Evolutionary conservation across 495 filamentous ascomycete genomes (phyloP).

Genomic region (Wilcoxina mikolae): DNA sequence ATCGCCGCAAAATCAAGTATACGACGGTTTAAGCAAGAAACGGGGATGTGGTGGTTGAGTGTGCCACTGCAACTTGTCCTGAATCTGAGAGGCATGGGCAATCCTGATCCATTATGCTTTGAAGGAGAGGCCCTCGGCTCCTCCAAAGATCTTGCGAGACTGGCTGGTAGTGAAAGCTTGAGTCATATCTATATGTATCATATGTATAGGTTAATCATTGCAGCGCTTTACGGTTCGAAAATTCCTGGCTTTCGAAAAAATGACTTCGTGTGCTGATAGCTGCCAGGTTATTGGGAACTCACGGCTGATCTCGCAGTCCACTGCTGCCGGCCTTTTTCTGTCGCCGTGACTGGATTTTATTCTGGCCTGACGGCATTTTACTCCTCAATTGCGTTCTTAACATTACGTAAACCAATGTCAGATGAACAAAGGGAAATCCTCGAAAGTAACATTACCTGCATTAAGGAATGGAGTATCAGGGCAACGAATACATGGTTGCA

Average conservation of each 20-base stretch:
- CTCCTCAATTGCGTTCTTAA: conserved; percentile 24
- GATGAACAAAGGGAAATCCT: conserved; percentile 21
- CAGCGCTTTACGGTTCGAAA: conserved; percentile 23
- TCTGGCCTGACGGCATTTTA: conserved; percentile 24
- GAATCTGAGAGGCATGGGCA: conserved; percentile 26
- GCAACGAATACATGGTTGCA: conserved; percentile 26
- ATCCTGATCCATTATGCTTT: conserved; percentile 25
- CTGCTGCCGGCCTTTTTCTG: conserved; percentile 21
- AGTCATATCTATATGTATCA: conserved; percentile 29
- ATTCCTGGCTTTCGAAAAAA: too few relatives aligned
- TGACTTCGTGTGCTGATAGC: neutral
- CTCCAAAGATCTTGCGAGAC: conserved; percentile 9
- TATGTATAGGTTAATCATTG: conserved; percentile 27
- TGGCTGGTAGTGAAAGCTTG: conserved; percentile 25
- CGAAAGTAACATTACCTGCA: conserved; percentile 19
- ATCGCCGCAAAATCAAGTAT: conserved; percentile 23
- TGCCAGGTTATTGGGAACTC: conserved; percentile 17
- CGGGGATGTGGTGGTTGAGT: conserved; percentile 28
- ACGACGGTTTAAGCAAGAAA: conserved; percentile 26
- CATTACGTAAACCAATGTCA: conserved; percentile 20
- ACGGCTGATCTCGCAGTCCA: conserved; percentile 25
- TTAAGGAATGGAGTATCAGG: conserved; percentile 21
- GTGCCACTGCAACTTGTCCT: conserved; percentile 26
- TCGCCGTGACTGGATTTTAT: conserved; percentile 22
- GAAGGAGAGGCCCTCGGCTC: conserved; percentile 23